These are phyloP conservation scores for Solanum sitiens DNA, from an alignment of 257 asterid genomes.

Conservation along the genomic window DNA sequence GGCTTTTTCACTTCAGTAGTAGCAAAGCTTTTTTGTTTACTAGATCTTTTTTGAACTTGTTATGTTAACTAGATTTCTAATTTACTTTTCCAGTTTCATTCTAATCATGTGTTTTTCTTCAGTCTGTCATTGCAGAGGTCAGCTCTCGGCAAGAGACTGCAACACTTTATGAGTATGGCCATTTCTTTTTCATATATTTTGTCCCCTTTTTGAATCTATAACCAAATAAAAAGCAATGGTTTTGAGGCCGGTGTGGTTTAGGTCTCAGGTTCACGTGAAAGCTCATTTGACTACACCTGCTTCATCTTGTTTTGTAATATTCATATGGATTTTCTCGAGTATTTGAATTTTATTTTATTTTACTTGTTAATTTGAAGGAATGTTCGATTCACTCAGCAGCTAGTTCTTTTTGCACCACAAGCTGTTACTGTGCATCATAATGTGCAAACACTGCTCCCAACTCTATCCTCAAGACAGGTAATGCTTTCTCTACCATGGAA, in stretches of 20 bases:
- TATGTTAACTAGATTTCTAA: background rate
- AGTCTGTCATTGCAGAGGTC: constrained; percentile 97
- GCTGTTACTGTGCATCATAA: constrained; percentile 94
- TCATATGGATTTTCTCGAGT: background rate
- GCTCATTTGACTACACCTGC: background rate
- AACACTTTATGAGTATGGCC: constrained; percentile 82
- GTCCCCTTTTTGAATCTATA: background rate
- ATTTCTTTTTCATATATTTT: background rate
- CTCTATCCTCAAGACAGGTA: constrained; percentile 95
- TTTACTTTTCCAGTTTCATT: constrained; percentile 13
- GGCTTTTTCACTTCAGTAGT: background rate
- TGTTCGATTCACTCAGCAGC: constrained; percentile 91
- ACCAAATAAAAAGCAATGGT: background rate
- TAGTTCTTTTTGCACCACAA: constrained; percentile 96
- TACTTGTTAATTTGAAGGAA: constrained; percentile 43
- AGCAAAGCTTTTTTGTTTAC: background rate
- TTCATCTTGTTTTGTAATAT: background rate
- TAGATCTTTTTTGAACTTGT: background rate
- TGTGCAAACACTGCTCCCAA: constrained; percentile 87
- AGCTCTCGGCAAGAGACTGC: constrained; percentile 89
- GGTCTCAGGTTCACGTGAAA: background rate
- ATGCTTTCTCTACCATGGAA: background rate
- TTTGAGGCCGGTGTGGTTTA: background rate
- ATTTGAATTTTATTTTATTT: background rate
- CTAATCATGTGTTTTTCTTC: constrained; percentile 26